These are phyloP conservation scores for Eimeria zaria DNA, from an alignment of 169 alveolate genomes.

Conservation along the genomic window DNA sequence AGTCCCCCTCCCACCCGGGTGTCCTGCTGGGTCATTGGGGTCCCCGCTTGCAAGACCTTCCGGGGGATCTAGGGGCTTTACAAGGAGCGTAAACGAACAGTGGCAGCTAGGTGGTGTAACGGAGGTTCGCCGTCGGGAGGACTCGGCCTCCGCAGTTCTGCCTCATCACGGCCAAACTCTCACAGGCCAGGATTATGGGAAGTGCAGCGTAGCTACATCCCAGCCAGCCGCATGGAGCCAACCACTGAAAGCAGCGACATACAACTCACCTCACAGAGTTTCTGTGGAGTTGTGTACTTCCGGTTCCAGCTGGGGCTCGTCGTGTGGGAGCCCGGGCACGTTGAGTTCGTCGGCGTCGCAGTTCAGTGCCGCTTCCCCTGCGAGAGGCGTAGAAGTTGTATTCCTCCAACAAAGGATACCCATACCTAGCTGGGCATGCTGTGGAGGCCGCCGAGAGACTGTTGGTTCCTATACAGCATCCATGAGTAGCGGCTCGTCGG, in stretches of 20 bases:
- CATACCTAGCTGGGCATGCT: conserved; percentile 23
- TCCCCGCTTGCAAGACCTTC: background rate
- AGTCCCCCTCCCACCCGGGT: conserved; percentile 1
- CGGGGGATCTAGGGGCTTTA: conserved; percentile 1
- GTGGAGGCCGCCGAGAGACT: conserved; percentile 6
- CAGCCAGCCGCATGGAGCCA: background rate
- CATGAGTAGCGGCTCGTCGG: conserved; percentile 10
- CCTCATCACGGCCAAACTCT: conserved; percentile 17
- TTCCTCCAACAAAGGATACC: conserved; percentile 12
- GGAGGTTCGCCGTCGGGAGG: background rate
- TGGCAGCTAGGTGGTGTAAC: conserved; percentile 8
- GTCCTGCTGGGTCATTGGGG: background rate
- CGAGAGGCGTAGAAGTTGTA: conserved; percentile 28
- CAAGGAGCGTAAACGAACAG: conserved; percentile 10
- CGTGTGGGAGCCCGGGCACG: conserved; percentile 40
- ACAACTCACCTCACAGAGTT: background rate
- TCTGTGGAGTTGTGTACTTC: conserved; percentile 1
- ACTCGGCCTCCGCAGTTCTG: background rate
- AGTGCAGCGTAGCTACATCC: background rate
- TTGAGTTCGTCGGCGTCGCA: conserved; percentile 28
- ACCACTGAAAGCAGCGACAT: background rate
- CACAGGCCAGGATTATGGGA: conserved; percentile 16
- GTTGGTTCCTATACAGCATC: conserved; percentile 28
- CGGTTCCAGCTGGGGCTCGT: conserved; percentile 30
- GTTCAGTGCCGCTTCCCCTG: conserved; percentile 31